A percentile compares a stretch with the other conserved stretches of the same genome.
phyloP scores from a whole-genome alignment of 352 stramenopile genomes.

The Phytophthora ohioensis region DNA sequence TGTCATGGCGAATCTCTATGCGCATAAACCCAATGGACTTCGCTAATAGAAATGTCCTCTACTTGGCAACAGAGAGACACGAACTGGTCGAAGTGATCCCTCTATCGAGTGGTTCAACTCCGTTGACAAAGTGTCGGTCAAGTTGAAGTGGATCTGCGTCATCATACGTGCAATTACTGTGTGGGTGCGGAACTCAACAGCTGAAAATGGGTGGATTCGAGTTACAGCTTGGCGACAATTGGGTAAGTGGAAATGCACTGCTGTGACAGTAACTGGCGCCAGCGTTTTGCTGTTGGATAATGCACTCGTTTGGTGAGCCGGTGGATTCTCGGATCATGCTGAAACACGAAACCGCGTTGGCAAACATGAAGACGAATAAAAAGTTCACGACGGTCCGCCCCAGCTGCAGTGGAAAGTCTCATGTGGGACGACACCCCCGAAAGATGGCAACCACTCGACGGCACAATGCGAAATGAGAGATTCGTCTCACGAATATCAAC shows the following conservation, averaged over 20 bases:
- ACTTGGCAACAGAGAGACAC: constrained; percentile 27
- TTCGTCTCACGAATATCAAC: neutral
- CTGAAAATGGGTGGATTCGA: neutral
- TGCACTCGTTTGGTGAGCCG: constrained; percentile 8
- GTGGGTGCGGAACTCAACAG: neutral
- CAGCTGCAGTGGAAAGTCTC: constrained; percentile 30
- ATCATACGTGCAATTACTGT: no score
- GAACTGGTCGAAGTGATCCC: neutral
- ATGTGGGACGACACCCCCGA: neutral
- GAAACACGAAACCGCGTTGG: neutral
- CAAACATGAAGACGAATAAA: constrained; percentile 21
- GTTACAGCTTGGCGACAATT: no score
- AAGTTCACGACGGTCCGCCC: constrained; percentile 27
- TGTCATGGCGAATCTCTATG: constrained; percentile 66
- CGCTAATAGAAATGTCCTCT: neutral
- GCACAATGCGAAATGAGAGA: neutral
- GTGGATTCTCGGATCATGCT: constrained; percentile 21
- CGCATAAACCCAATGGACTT: constrained; percentile 19
- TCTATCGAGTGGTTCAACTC: neutral
- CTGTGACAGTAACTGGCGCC: constrained; percentile 10
- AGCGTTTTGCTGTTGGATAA: constrained; percentile 23
- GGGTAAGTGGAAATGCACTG: no score
- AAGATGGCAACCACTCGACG: constrained; percentile 14
- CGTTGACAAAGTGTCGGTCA: constrained; percentile 7
- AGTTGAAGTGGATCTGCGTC: constrained; percentile 1